Base-by-base conservation (phyloP, 2,329 filamentous ascomycete species). In the Coniella lustricola region DNA sequence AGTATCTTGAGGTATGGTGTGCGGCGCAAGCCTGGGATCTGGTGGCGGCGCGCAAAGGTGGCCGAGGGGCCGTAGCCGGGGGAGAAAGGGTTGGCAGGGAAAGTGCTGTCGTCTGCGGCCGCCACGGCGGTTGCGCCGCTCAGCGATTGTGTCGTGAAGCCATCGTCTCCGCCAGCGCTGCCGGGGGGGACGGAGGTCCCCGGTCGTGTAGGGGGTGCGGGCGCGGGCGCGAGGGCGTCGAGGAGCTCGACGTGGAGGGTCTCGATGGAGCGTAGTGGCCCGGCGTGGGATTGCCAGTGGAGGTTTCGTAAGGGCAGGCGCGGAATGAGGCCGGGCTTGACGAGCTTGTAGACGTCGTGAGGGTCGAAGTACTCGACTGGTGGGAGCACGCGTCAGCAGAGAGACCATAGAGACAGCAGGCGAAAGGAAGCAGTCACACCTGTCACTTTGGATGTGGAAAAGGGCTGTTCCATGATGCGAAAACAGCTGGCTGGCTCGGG, bases 341-440 rank as follows among this genome's bases (percentile, higher is more conserved):
- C 73, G 45, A 91, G 77, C 51, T 87, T 82, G 68, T 91, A 97
- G 55, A 97, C 79, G 60, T 87, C 84, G 63, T 88, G 86, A 46
- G 93, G 91, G 70, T 98, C 93, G 71, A 87, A 89, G 71, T 95
- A 98, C 74, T 97, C 90, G 72, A 96, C 90, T 95, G 60, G 38
- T 7, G n/a, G 22, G 12, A 29, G 40, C 39, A 38, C 16, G 35
- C 35, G 48, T 53, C 44, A 53, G 51, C 44, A 9, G 18, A 39
- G 46, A 39, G 42, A 32, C 45, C 35, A 46, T 31, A 49, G 39
- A 54, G 21, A 46, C 39, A 20, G 51, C 16, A 42, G 22, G 45
- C 14, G n/a, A 8, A 3, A 5, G 16, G 18, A 25, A 13, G n/a
- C n/a, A 2, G 13, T 4, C 66, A 46, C 71, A 87, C 84, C 84